Evolutionary conservation across 2,329 filamentous ascomycete genomes (phyloP), one percentile per base, ranked within the genome.

Genomic region (Neofusicoccum laricinum): DNA sequence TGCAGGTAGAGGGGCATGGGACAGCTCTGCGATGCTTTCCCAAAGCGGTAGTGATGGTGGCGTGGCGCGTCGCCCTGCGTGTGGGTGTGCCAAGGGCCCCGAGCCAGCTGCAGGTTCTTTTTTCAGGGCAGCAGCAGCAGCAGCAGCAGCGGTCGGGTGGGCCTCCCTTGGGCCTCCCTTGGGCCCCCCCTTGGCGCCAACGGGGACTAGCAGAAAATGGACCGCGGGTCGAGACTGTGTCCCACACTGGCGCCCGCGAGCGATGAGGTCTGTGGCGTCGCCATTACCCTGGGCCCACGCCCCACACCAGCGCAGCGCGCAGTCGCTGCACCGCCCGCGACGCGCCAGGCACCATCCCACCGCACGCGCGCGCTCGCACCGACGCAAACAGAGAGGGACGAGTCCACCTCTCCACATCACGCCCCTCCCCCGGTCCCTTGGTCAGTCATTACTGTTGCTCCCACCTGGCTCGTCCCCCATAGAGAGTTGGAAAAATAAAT

Each of bases 211-310:
- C 53, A 50, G 53, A 43, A 43, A 45, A 58, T 45, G 40, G 53
- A 41, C 51, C 51, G 51, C 51, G 19, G 51, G 51, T 55, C 34
- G 51, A 55, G 15, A 34, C 40, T 34, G 19, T 55, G n/a, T 11
- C 50, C 36, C 36, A 4, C 40, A 36, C 40, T 34, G 53, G 40
- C 53, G 25, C 38, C 53, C 40, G 38, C 40, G 15, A 4, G 14
- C 55, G 30, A 59, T 59, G 55, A 59, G 46, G 55, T 59, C n/a
- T 59, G 55, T 59, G 55, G 55, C 55, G 55, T 19, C 25, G 19
- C 30, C 14, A n/a, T 38, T 10, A 45, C 40, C 53, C 53, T 58
- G 53, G 50, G 50, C n/a, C 12, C 34, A 25, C 12, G 36, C 14
- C 14, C 14, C 14, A 4, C 41, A 17, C 41, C 41, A 17, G n/a